Percentiles rank a stretch among this genome's conserved stretches.
phyloP scores from a whole-genome alignment of 768 basidiomycete species.

The Gloeophyllum trabeum region DNA sequence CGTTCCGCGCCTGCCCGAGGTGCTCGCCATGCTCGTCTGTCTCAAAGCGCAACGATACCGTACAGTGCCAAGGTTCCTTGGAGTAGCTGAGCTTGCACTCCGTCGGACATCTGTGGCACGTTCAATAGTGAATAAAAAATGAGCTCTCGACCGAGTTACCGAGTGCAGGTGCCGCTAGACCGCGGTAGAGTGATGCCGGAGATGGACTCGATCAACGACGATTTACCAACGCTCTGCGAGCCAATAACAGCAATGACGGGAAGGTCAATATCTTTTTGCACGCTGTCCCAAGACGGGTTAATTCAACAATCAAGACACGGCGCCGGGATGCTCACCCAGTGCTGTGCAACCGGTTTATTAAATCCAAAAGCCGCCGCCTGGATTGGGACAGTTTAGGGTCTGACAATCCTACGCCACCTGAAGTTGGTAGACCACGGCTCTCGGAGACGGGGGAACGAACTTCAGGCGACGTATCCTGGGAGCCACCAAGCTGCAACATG shows the following conservation, averaged over 20 bases:
- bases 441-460: too few relatives aligned
- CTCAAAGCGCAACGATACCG: constrained; percentile 33
- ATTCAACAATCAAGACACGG: too few relatives aligned
- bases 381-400: too few relatives aligned
- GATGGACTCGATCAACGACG: constrained; percentile 68
- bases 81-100: constrained; percentile 42
- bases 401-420: too few relatives aligned
- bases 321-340: too few relatives aligned
- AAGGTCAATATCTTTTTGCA: constrained; percentile 59
- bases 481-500: too few relatives aligned
- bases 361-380: too few relatives aligned
- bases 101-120: constrained; percentile 34
- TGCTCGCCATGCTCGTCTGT: constrained; percentile 19
- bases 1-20: constrained; percentile 6
- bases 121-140: not conserved
- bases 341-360: too few relatives aligned
- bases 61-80: constrained; percentile 33
- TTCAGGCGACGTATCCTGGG: too few relatives aligned
- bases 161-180: constrained; percentile 66
- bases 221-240: constrained; percentile 65
- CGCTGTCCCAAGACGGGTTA: too few relatives aligned
- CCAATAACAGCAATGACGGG: constrained; percentile 70
- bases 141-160: constrained; percentile 25
- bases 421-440: too few relatives aligned
- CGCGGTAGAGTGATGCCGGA: constrained; percentile 63